Evolutionary conservation across 352 stramenopile genomes (phyloP).

Genomic region (Globisporangium radiosum): DNA sequence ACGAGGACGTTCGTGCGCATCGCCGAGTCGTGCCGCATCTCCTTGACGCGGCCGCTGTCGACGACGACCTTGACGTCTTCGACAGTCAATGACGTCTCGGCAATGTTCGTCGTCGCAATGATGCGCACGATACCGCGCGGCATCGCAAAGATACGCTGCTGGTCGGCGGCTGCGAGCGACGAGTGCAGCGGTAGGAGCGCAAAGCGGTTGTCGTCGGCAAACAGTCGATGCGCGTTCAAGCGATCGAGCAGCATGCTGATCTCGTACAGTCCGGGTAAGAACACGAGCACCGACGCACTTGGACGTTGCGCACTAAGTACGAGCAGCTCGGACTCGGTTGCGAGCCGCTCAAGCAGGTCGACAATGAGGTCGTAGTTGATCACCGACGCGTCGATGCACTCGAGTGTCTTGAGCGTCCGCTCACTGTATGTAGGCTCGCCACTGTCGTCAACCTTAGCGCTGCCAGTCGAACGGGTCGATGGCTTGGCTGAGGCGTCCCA

Average conservation of each 20-base stretch:
- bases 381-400: conserved; percentile 82
- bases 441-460: not conserved
- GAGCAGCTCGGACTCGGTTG: conserved; percentile 43
- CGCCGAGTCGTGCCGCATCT: conserved; percentile 78
- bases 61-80: conserved; percentile 94
- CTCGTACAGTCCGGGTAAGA: conserved; percentile 93
- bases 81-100: conserved; percentile 95
- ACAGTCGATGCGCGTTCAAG: conserved; percentile 46
- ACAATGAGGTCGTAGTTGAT: conserved; percentile 95
- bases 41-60: conserved; percentile 94
- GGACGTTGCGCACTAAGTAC: conserved; percentile 7
- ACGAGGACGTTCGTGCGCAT: conserved; percentile 85
- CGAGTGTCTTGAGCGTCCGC: conserved; percentile 78
- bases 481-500: conserved; percentile 40
- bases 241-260: conserved; percentile 86
- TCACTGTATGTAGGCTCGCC: conserved; percentile 62
- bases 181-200: conserved; percentile 91
- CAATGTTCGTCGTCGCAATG: conserved; percentile 96
- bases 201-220: conserved; percentile 42
- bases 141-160: conserved; percentile 90
- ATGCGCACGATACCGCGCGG: conserved; percentile 76
- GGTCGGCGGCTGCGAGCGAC: conserved; percentile 90
- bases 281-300: conserved; percentile 91
- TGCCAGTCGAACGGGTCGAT: conserved; percentile 9
- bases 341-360: conserved; percentile 81